Evolutionary conservation across 768 basidiomycete genomes (phyloP), one percentile per base, ranked within the genome.

Genomic region (Mrakia hoshinonis): DNA sequence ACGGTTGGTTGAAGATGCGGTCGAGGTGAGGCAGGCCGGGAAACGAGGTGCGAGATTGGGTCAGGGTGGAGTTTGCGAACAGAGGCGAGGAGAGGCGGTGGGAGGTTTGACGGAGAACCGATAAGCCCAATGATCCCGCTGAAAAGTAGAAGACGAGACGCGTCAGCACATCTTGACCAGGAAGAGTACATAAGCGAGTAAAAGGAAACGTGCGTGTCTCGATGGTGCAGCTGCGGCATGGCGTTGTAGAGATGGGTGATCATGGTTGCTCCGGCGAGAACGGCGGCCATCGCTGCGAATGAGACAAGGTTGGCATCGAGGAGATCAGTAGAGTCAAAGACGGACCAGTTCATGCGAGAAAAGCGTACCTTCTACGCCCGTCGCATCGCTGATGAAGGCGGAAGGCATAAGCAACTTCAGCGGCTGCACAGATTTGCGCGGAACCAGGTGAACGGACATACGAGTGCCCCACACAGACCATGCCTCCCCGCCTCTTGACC

Each of bases 191-290:
- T 13, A 2, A 52, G 39, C 18, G 51, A 66, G 31, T 48, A 48
- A n/a, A 54, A 34, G 39, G 18, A 24, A 3, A 64, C 72, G 31
- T 2, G 67, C 72, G 74, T 46, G 13, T 72, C 70, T 46, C 64
- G 70, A 18, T 72, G 70, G 20, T 64, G 43, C 7, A 75, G 58
- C 75, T 89, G 89, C 18, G 89, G 89, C 91, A 92, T 92, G 9
- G 91, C 90, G 75, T 95, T 95, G 86, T 92, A 93, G 31, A 94
- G 82, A 79, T 94, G 92, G 0, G 92, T 94, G 74, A 94, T 90
- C 70, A 92, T 85, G n/a, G 86, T 83, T 7, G 91, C 89, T 24
- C 92, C 92, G 69, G 83, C 82, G 22, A 83, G 79, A 5, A 93
- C 83, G 3, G 15, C 52, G 39, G 67, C 34, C 48, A 68, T 55